Percentiles rank a stretch among this genome's conserved stretches.
Conservation (phyloP, 208 protist species). For the Strigomonas culicis region DNA sequence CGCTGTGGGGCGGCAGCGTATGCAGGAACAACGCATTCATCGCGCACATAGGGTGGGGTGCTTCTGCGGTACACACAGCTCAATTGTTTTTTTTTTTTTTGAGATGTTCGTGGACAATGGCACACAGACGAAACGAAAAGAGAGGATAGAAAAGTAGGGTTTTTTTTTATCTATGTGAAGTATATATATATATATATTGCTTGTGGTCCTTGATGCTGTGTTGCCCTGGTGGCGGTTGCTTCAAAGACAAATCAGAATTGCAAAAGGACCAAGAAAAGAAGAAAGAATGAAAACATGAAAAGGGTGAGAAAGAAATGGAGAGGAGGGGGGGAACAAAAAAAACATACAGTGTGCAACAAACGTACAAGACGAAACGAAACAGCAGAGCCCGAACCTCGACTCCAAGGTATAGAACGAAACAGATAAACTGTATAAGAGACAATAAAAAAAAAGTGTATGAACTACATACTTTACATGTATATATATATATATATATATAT, state of each 20-base stretch:
- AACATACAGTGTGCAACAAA: not conserved
- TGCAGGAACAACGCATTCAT: not conserved
- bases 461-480: not conserved
- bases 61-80: no score
- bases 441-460: not conserved
- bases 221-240: not conserved
- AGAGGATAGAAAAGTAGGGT: not conserved
- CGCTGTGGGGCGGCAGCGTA: not conserved
- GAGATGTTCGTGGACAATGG: not conserved
- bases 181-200: not conserved
- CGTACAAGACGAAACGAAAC: slow-evolving; percentile 1
- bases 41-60: not conserved
- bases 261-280: slow-evolving; percentile 13
- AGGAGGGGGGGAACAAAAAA: not conserved
- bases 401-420: not conserved
- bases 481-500: not conserved
- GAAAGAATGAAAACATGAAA: slow-evolving; percentile 21
- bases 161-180: not conserved
- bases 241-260: slow-evolving; percentile 7
- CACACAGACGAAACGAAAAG: not conserved
- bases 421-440: slow-evolving; percentile 4
- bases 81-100: slow-evolving; percentile 1
- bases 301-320: slow-evolving; percentile 6
- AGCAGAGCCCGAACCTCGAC: not conserved
- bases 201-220: not conserved